Evolutionary conservation across 441 rosid genomes (phyloP).

Genomic region (Theobroma grandiflorum): DNA sequence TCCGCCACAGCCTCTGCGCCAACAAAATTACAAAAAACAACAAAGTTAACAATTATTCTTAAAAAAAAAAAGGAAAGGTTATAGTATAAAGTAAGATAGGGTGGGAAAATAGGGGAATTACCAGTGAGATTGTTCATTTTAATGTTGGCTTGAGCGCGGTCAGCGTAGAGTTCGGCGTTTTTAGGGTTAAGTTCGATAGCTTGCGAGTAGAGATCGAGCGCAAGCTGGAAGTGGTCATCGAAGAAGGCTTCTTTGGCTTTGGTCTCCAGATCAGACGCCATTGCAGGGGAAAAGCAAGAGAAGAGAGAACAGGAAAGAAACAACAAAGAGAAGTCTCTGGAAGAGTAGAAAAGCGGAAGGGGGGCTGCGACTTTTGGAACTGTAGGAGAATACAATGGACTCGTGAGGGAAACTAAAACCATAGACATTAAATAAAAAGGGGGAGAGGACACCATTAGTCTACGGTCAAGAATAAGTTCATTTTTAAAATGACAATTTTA

Average conservation of each 20-base stretch:
- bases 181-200: slow-evolving; percentile 74
- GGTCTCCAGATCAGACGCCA: slow-evolving; percentile 79
- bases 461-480: neutral
- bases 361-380: neutral
- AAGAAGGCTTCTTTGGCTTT: slow-evolving; percentile 87
- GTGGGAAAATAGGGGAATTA: slow-evolving; percentile 24
- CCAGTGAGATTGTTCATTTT: slow-evolving; percentile 77
- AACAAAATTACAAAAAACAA: slow-evolving; percentile 13
- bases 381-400: slow-evolving; percentile 29
- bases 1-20: slow-evolving; percentile 86
- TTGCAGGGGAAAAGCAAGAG: slow-evolving; percentile 30
- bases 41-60: neutral
- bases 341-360: neutral
- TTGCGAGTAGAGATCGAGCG: slow-evolving; percentile 77
- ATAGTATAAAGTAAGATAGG: neutral
- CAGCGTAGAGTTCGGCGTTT: slow-evolving; percentile 74
- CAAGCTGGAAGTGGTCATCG: slow-evolving; percentile 87
- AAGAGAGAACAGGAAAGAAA: neutral
- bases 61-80: neutral
- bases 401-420: neutral
- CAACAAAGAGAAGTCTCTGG: slow-evolving; percentile 10
- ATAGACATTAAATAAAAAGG: neutral
- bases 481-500: neutral
- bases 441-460: neutral
- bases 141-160: slow-evolving; percentile 93